Percentiles rank a stretch among this genome's conserved stretches.
These are phyloP conservation scores for Saccharomyces hybrid DNA, from an alignment of 1,139 yeast species.

Conservation along the genomic window DNA sequence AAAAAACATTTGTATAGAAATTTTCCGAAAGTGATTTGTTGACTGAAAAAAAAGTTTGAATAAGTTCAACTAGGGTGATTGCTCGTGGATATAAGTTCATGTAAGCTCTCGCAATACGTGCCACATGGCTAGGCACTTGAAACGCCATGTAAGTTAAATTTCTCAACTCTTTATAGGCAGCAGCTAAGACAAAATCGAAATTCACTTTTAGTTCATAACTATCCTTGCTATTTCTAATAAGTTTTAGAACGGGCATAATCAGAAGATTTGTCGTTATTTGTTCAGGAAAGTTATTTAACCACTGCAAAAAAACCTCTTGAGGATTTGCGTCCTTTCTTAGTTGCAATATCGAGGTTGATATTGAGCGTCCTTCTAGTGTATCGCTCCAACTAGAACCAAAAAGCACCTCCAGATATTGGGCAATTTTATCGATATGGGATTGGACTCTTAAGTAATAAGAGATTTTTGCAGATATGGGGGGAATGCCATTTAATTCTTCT, in stretches of 20 bases:
- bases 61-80: slow-evolving; percentile 44
- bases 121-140: slow-evolving; percentile 49
- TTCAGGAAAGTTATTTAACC: slow-evolving; percentile 35
- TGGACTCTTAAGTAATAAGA: slow-evolving; percentile 47
- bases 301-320: slow-evolving; percentile 37
- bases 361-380: slow-evolving; percentile 64
- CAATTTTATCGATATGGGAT: slow-evolving; percentile 37
- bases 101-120: slow-evolving; percentile 40
- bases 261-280: slow-evolving; percentile 23
- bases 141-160: slow-evolving; percentile 48
- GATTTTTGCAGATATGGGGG: slow-evolving; percentile 41
- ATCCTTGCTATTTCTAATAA: slow-evolving; percentile 22
- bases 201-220: slow-evolving; percentile 36
- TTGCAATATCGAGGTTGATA: slow-evolving; percentile 44
- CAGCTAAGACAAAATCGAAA: slow-evolving; percentile 43
- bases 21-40: not conserved
- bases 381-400: slow-evolving; percentile 71
- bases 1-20: not conserved
- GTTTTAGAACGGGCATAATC: slow-evolving; percentile 37
- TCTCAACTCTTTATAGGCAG: slow-evolving; percentile 47
- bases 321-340: slow-evolving; percentile 44
- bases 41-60: slow-evolving; percentile 30
- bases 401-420: slow-evolving; percentile 41
- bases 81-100: slow-evolving; percentile 54
- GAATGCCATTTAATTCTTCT: slow-evolving; percentile 39